Conservation (phyloP, 768 basidiomycete genomes). For the Kwoniella mangroviensis region DNA sequence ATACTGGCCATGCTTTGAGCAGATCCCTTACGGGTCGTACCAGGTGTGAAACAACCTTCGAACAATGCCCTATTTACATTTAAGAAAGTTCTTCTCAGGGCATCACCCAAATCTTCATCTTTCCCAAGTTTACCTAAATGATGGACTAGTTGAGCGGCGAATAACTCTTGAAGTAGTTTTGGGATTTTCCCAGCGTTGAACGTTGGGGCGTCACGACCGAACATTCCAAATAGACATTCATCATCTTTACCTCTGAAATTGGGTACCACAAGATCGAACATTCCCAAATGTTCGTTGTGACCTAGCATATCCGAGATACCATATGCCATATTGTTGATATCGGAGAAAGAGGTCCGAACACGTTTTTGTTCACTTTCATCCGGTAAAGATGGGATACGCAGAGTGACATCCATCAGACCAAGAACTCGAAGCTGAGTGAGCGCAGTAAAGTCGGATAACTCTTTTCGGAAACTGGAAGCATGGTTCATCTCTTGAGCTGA, state of each 20-base stretch:
- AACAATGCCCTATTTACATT: constrained; percentile 80
- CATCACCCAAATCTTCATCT: constrained; percentile 62
- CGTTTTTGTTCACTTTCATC: constrained; percentile 79
- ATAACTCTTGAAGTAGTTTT: constrained; percentile 82
- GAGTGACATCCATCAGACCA: constrained; percentile 93
- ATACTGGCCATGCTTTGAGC: constrained; percentile 63
- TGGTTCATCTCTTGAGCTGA: constrained; percentile 58
- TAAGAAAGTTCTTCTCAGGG: constrained; percentile 84
- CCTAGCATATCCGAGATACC: constrained; percentile 95
- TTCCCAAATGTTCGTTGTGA: constrained; percentile 71
- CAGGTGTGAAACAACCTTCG: constrained; percentile 63
- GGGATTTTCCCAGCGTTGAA: constrained; percentile 63
- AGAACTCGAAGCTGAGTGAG: constrained; percentile 83
- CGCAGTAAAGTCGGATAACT: constrained; percentile 82
- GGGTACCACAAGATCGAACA: constrained; percentile 90
- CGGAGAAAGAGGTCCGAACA: constrained; percentile 85
- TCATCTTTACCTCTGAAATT: constrained; percentile 75
- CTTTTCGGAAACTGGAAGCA: constrained; percentile 54
- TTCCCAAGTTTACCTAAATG: constrained; percentile 65
- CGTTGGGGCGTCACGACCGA: constrained; percentile 73
- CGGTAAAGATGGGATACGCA: constrained; percentile 64
- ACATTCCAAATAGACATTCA: constrained; percentile 95
- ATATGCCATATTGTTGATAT: constrained; percentile 89
- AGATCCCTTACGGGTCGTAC: constrained; percentile 71
- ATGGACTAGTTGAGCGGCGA: constrained; percentile 66